Conservation (phyloP, 768 basidiomycete genomes). For the Termitomyces sp. region DNA sequence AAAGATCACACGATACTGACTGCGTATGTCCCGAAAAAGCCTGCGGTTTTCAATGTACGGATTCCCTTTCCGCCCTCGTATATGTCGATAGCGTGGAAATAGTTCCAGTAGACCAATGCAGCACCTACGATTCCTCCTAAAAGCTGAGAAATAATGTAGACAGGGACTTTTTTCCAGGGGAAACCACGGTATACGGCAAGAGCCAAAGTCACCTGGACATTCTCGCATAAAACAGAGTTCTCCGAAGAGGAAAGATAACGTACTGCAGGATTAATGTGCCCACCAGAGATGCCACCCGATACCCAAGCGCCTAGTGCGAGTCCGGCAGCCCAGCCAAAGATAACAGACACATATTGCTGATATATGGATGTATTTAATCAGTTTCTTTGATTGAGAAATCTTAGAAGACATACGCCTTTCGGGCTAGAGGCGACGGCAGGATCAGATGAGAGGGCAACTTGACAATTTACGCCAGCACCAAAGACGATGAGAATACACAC, state of each 20-base stretch:
- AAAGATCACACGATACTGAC: conserved; percentile 28
- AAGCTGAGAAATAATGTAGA: conserved; percentile 58
- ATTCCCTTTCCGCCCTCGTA: conserved; percentile 51
- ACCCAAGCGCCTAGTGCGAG: conserved; percentile 66
- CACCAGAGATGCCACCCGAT: conserved; percentile 61
- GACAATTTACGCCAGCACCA: conserved; percentile 53
- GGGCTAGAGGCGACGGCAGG: conserved; percentile 36
- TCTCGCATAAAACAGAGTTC: not conserved
- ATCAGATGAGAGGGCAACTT: conserved; percentile 44
- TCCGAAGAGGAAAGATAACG: conserved; percentile 10
- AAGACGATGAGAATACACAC: conserved; percentile 53
- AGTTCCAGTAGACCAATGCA: conserved; percentile 59
- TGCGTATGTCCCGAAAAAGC: conserved; percentile 55
- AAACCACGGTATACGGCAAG: conserved; percentile 67
- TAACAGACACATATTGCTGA: conserved; percentile 43
- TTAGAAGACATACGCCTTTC: conserved; percentile 45
- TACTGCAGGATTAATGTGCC: conserved; percentile 72
- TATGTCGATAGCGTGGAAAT: conserved; percentile 62
- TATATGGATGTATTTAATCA: not conserved
- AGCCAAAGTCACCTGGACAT: conserved; percentile 56
- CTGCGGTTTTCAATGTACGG: conserved; percentile 52
- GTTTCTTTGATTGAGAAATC: not conserved
- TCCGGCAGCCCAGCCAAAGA: conserved; percentile 54
- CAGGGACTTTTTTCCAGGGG: conserved; percentile 78
- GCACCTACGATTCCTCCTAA: conserved; percentile 60